phyloP scores from a whole-genome alignment of 1,284 basidiomycete genomes.

The Cryptococcus sp. region DNA sequence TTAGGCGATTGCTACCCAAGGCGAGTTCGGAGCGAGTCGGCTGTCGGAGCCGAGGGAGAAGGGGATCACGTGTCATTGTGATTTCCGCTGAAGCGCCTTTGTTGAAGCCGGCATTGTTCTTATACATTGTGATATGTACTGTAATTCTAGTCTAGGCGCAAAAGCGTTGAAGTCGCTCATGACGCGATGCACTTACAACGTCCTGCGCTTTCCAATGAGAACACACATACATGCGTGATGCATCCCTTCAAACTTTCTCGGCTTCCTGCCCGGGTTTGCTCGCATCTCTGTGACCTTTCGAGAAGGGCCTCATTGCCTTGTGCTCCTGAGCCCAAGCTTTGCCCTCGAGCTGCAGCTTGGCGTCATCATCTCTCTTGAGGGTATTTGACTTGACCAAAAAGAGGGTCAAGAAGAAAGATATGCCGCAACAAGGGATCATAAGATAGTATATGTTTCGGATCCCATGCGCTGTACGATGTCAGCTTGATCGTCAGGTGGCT shows the following conservation, averaged over 20 bases:
- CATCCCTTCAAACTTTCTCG: no score
- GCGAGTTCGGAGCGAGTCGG: no score
- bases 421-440: slow-evolving; percentile 32
- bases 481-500: background rate
- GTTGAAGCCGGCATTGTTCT: no score
- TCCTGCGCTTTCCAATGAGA: no score
- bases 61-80: background rate
- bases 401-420: slow-evolving; percentile 35
- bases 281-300: background rate
- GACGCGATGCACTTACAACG: no score
- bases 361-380: slow-evolving; percentile 41
- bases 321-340: slow-evolving; percentile 39
- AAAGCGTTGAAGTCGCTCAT: no score
- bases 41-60: no score
- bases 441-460: slow-evolving; percentile 39
- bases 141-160: no score
- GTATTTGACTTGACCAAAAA: slow-evolving; percentile 36
- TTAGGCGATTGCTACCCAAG: no score
- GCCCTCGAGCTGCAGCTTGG: slow-evolving; percentile 35
- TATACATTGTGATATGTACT: no score
- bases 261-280: background rate
- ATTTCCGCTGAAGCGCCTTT: no score
- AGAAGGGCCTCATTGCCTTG: slow-evolving; percentile 15
- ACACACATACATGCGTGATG: no score
- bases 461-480: slow-evolving; percentile 13